Conservation (phyloP, 495 filamentous ascomycete genomes). For the Penicillium crystallinum region DNA sequence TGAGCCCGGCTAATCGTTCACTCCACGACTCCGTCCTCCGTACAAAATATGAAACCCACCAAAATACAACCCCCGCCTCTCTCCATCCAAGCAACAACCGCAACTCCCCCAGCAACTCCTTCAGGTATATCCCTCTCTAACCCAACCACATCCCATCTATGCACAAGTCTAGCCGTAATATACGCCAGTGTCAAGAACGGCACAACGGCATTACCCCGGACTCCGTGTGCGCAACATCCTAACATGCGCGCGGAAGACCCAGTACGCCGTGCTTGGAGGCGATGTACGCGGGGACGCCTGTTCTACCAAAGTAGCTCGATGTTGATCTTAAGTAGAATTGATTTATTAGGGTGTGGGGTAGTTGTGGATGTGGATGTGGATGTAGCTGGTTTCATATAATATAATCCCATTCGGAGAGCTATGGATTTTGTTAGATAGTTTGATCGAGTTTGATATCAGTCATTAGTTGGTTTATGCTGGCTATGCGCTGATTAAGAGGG, state of each 20-base stretch:
- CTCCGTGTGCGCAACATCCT: constrained; percentile 13
- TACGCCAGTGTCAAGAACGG: constrained; percentile 29
- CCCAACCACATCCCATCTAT: constrained; percentile 18
- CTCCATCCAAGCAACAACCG: constrained; percentile 12
- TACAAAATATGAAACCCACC: constrained; percentile 10
- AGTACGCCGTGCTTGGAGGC: constrained; percentile 30
- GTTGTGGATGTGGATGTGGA: neutral
- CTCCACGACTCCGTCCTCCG: no score
- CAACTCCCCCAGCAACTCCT: constrained; percentile 22
- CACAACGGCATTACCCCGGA: constrained; percentile 26
- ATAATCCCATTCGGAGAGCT: constrained; percentile 17
- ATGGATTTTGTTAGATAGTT: no score
- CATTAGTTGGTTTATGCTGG: no score
- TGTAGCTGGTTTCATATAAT: constrained; percentile 11
- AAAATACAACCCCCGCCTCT: constrained; percentile 8
- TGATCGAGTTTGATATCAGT: no score
- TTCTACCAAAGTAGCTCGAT: constrained; percentile 31
- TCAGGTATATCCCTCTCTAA: constrained; percentile 22
- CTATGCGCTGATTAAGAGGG: neutral
- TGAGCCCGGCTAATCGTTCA: neutral
- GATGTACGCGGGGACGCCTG: constrained; percentile 25
- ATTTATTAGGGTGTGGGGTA: constrained; percentile 6
- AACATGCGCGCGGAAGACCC: constrained; percentile 26
- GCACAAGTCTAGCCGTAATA: constrained; percentile 19
- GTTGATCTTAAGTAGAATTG: constrained; percentile 26